Base-by-base conservation (phyloP, 352 stramenopile species). In the Globisporangium middletonii region DNA sequence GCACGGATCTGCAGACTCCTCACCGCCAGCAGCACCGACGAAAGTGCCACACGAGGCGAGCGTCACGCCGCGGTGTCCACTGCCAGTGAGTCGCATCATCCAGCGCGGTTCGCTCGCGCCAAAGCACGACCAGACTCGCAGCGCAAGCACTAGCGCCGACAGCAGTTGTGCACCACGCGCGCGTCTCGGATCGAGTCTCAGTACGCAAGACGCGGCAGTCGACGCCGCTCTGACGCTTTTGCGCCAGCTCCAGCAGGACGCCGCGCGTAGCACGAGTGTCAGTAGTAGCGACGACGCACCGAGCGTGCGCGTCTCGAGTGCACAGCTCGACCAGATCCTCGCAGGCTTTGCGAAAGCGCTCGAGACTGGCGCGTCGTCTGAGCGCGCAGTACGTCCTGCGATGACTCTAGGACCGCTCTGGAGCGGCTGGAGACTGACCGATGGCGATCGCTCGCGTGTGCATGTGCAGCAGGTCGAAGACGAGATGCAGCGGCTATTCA, bases 401-500 rank as follows among this genome's bases (percentile, higher is more conserved):
- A n/a, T n/a, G n/a, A n/a, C n/a, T n/a, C n/a, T n/a, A n/a, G n/a
- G n/a, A n/a, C n/a, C n/a, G n/a, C n/a, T n/a, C n/a, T n/a, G n/a
- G n/a, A n/a, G n/a, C n/a, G n/a, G n/a, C n/a, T n/a, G n/a, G n/a
- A n/a, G n/a, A n/a, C n/a, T n/a, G n/a, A n/a, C n/a, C n/a, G n/a
- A n/a, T n/a, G n/a, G n/a, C n/a, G n/a, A n/a, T n/a, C n/a, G n/a
- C n/a, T n/a, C n/a, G n/a, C n/a, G 33, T 12, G 7, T 5, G 1
- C 6, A 1, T 11, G 33, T 5, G 0, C 33, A 38, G 33, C 48
- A 80, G 71, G 68, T 82, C 7, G 81, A 91, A 52, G 71, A 79
- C 45, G 74, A 81, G 26, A 81, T 93, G 68, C 68, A 90, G 60
- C 77, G 75, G 50, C 70, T 89, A 9, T 93, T 91, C 51, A 63